Evolutionary conservation across 1,284 basidiomycete species (phyloP).

Genomic region (Puccinia hordei): DNA sequence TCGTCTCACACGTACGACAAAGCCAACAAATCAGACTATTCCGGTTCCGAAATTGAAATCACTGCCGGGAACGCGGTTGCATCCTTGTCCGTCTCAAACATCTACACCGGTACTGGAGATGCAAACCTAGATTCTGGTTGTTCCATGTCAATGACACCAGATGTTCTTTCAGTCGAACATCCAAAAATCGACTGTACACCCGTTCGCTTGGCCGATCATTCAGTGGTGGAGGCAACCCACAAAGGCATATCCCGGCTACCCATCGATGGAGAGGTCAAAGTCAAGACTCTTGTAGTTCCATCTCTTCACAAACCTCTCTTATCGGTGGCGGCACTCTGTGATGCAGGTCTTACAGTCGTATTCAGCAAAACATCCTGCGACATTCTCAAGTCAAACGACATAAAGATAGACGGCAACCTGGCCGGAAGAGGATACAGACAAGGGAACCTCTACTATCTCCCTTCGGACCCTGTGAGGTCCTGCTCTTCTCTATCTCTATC

Average conservation of each 20-base stretch:
- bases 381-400: no score
- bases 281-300: not conserved
- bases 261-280: not conserved
- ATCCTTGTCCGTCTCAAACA: not conserved
- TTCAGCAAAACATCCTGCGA: no score
- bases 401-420: not conserved
- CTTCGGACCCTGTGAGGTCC: not conserved
- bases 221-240: conserved; percentile 2
- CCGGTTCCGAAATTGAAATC: not conserved
- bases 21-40: not conserved
- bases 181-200: not conserved
- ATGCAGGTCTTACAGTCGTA: no score
- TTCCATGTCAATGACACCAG: conserved; percentile 14
- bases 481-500: not conserved
- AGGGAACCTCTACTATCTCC: conserved; percentile 9
- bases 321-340: no score
- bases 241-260: not conserved
- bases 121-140: conserved; percentile 22
- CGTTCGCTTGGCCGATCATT: not conserved
- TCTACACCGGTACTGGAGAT: not conserved
- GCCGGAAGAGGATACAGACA: not conserved
- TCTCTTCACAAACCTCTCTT: no score
- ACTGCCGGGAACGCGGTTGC: not conserved
- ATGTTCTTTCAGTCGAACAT: not conserved
- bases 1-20: not conserved